Percentiles rank a stretch among this genome's conserved stretches.
These are phyloP conservation scores for Penicillium antarcticum DNA, from an alignment of 495 filamentous ascomycete genomes.

Conservation along the genomic window DNA sequence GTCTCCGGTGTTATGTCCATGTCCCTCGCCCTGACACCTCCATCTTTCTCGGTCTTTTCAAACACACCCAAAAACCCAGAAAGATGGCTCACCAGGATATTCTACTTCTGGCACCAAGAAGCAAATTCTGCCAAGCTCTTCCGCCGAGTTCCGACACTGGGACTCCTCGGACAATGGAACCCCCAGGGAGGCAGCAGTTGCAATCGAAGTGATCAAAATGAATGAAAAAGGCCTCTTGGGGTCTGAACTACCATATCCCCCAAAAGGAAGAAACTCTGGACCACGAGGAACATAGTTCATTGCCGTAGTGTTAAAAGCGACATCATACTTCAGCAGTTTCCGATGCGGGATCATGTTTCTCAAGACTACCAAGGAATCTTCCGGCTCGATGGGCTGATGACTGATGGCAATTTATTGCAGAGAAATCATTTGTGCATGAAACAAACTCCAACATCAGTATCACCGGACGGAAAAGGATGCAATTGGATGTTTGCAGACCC, in stretches of 20 bases:
- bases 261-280: slow-evolving; percentile 10
- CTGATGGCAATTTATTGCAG: too few species aligned
- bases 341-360: slow-evolving; percentile 10
- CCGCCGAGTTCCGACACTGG: slow-evolving; percentile 10
- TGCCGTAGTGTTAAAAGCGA: not conserved
- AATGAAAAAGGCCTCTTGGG: slow-evolving; percentile 16
- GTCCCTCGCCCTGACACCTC: slow-evolving; percentile 7
- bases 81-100: slow-evolving; percentile 7
- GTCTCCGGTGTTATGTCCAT: slow-evolving; percentile 14
- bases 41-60: not conserved
- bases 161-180: slow-evolving; percentile 11
- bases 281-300: slow-evolving; percentile 18
- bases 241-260: slow-evolving; percentile 13
- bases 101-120: too few species aligned
- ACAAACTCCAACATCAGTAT: slow-evolving; percentile 14
- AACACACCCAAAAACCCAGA: slow-evolving; percentile 13
- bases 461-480: too few species aligned
- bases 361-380: slow-evolving; percentile 21
- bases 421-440: slow-evolving; percentile 69
- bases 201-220: slow-evolving; percentile 20
- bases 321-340: slow-evolving; percentile 3
- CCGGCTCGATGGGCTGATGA: slow-evolving; percentile 35
- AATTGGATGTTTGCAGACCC: too few species aligned
- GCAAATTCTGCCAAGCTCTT: too few species aligned
- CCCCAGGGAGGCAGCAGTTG: slow-evolving; percentile 9